These are phyloP conservation scores for Annulohypoxylon maeteangense DNA, from an alignment of 495 filamentous ascomycete species.

Conservation along the genomic window DNA sequence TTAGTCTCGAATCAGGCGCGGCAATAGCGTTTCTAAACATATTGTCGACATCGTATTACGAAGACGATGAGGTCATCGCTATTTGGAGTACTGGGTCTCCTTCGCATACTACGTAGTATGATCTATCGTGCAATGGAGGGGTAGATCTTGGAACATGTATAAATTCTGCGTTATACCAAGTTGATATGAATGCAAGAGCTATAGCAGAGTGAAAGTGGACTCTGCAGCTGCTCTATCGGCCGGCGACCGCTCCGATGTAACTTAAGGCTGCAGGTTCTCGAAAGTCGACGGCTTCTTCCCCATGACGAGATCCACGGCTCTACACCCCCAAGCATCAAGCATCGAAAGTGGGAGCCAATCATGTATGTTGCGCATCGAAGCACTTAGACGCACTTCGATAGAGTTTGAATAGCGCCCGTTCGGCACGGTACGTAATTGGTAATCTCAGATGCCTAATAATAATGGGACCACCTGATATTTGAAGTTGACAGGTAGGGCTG, in stretches of 20 bases:
- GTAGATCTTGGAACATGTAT: conserved; percentile 45
- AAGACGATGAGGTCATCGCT: conserved; percentile 39
- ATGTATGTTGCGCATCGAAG: conserved; percentile 35
- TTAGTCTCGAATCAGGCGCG: conserved; percentile 6
- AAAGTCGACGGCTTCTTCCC: conserved; percentile 34
- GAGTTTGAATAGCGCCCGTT: conserved; percentile 42
- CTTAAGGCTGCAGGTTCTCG: conserved; percentile 40
- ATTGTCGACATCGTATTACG: not conserved
- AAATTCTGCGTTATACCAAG: conserved; percentile 20
- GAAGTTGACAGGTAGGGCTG: conserved; percentile 13
- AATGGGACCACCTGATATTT: conserved; percentile 35
- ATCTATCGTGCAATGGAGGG: conserved; percentile 44
- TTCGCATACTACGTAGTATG: conserved; percentile 42
- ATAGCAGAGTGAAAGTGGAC: conserved; percentile 14
- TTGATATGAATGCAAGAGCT: conserved; percentile 21
- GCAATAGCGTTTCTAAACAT: conserved; percentile 33
- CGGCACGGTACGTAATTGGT: conserved; percentile 44
- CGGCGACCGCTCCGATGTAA: conserved; percentile 43
- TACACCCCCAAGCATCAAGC: conserved; percentile 27
- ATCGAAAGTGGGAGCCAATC: conserved; percentile 38
- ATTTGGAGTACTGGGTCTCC: not conserved
- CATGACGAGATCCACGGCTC: conserved; percentile 36
- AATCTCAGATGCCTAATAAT: conserved; percentile 22
- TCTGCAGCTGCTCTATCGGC: conserved; percentile 10
- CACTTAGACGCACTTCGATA: conserved; percentile 26